Percentiles rank a stretch among this genome's conserved stretches.
Evolutionary conservation across 2,329 filamentous ascomycete genomes (phyloP).

Genomic region (Pestalotiopsis sp.): DNA sequence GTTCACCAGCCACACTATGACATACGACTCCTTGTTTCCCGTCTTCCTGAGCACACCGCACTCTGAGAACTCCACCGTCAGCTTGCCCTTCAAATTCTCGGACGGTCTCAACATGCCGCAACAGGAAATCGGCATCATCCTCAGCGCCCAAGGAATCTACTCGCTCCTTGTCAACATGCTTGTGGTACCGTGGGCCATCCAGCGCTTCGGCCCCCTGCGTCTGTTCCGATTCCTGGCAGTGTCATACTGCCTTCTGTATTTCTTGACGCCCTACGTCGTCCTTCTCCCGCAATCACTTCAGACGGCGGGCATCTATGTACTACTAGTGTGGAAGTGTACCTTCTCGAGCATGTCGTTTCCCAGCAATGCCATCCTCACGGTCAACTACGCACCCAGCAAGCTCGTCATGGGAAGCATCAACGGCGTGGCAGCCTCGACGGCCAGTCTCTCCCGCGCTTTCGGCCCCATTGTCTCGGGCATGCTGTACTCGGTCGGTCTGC

Average conservation of each 20-base stretch:
- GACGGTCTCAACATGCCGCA: slow-evolving; percentile 84
- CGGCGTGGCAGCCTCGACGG: slow-evolving; percentile 86
- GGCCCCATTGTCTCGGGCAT: slow-evolving; percentile 87
- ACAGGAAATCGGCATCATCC: slow-evolving; percentile 82
- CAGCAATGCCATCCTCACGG: slow-evolving; percentile 83
- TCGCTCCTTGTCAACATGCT: slow-evolving; percentile 86
- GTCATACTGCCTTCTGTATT: slow-evolving; percentile 84
- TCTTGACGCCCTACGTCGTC: slow-evolving; percentile 85
- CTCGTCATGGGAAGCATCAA: slow-evolving; percentile 90
- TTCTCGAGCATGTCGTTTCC: slow-evolving; percentile 91
- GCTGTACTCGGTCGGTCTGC: slow-evolving; percentile 78
- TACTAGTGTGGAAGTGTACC: slow-evolving; percentile 90
- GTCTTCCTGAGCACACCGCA: slow-evolving; percentile 68
- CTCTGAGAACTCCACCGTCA: slow-evolving; percentile 27
- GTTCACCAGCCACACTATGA: slow-evolving; percentile 81
- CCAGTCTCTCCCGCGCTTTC: slow-evolving; percentile 84
- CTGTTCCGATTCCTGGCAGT: slow-evolving; percentile 82
- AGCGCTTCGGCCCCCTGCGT: slow-evolving; percentile 73
- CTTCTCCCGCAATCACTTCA: slow-evolving; percentile 74
- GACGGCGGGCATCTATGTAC: slow-evolving; percentile 73
- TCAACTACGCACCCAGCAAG: slow-evolving; percentile 83
- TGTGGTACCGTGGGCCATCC: slow-evolving; percentile 78
- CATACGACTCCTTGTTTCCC: slow-evolving; percentile 90
- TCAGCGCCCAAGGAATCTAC: slow-evolving; percentile 86
- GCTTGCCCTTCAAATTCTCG: slow-evolving; percentile 83